Evolutionary conservation across 768 basidiomycete genomes (phyloP), one percentile per base, ranked within the genome.

Genomic region (Mycena floridula): DNA sequence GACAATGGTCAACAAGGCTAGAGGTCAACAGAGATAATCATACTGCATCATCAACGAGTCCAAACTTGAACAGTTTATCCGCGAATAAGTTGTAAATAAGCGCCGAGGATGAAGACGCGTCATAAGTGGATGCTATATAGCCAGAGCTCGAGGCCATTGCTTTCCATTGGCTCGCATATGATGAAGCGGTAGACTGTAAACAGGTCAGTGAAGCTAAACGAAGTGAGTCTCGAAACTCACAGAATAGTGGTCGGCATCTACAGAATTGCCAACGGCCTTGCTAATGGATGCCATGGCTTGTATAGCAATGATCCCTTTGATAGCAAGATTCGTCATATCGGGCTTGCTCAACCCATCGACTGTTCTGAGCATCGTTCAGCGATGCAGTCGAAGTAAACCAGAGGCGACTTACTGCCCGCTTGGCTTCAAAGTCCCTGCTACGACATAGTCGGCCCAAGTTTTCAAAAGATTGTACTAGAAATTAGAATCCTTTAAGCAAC

Each of bases 11-110:
- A 15, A 18, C 3, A 7, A 18, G 13, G 7, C 13, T 13, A 18
- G 13, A 35, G 32, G 38, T 4, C 13, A 5, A 22, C 13, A 9
- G 21, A 1, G 18, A n/a, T n/a, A 35, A 18, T 15, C 32, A 7
- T 5, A 51, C 50, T 24, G 20, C 23, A 26, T 22, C 25, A 21
- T 44, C 25, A 15, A 51, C 43, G 24, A 51, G 37, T 16, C 36
- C 32, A 21, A 47, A 44, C 5, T 60, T 60, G 5, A 76, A 54
- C 20, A 74, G 56, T 47, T 54, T 60, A 45, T 76, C 74, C 20
- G 67, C 68, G 37, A 64, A 76, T 42, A 76, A 27, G 56, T 74
- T 76, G 53, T 76, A 76, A 13, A 64, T 55, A 26, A 70, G 48
- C 5, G 63, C 66, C 69, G 65, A 70, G 4, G 50, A 45, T 13